Evolutionary conservation across 306 rosid species (phyloP).

Genomic region (Mimosa pudica): DNA sequence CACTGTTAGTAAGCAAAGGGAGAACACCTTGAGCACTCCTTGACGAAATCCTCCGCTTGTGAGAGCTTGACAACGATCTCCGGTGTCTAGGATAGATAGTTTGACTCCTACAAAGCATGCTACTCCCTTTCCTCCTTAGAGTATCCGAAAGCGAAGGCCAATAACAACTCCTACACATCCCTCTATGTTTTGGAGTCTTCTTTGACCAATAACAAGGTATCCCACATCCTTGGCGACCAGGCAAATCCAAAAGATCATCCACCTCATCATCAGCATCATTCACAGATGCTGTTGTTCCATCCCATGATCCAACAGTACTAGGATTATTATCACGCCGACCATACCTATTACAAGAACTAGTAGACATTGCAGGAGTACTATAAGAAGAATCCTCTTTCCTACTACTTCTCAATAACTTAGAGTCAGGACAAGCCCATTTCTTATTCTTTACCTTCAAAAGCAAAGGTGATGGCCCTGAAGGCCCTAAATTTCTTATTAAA

Average conservation of each 20-base stretch:
- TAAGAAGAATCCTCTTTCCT: slow-evolving; percentile 82
- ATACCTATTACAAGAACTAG: slow-evolving; percentile 77
- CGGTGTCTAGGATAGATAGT: slow-evolving; percentile 60
- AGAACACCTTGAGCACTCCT: slow-evolving; percentile 79
- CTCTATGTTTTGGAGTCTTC: slow-evolving; percentile 74
- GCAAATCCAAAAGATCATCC: slow-evolving; percentile 77
- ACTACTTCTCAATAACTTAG: slow-evolving; percentile 52
- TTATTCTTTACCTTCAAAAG: slow-evolving; percentile 63
- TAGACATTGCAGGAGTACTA: slow-evolving; percentile 93
- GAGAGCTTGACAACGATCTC: slow-evolving; percentile 52
- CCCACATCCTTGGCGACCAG: slow-evolving; percentile 93
- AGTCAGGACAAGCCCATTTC: slow-evolving; percentile 62
- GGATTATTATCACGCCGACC: slow-evolving; percentile 52
- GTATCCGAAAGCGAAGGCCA: slow-evolving; percentile 93
- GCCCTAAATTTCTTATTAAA: slow-evolving; percentile 47
- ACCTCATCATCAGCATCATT: slow-evolving; percentile 80
- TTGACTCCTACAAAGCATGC: slow-evolving; percentile 81
- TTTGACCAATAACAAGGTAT: slow-evolving; percentile 97
- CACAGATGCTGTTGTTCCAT: slow-evolving; percentile 79
- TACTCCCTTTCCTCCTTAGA: slow-evolving; percentile 83
- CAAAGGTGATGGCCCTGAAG: slow-evolving; percentile 73
- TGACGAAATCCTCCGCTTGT: slow-evolving; percentile 58
- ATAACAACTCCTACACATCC: slow-evolving; percentile 71
- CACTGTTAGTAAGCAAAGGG: slow-evolving; percentile 73
- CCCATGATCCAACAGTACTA: slow-evolving; percentile 96